Evolutionary conservation across 2,329 filamentous ascomycete genomes (phyloP), one percentile per base, ranked within the genome.

Genomic region (Trichoderma atroviride): DNA sequence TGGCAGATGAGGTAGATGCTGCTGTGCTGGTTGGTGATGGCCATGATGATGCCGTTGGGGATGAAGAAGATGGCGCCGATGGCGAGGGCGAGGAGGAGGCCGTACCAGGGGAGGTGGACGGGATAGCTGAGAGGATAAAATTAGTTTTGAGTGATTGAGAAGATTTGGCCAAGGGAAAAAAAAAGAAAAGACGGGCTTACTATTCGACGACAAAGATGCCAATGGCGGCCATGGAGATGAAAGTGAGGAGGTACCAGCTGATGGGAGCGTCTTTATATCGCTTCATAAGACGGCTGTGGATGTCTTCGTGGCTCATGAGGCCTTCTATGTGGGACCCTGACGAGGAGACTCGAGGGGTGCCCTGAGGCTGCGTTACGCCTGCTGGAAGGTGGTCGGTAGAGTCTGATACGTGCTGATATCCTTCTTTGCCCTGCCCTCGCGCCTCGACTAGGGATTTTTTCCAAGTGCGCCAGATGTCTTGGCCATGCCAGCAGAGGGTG

Each of bases 41-140:
- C 93, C 92, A 96, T 96, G 75, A 97, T 92, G 77, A 96, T 96
- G 71, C 93, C 93, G 72, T 96, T 95, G 13, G 93, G 93, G 70
- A 97, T 93, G 81, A 96, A 96, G 71, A 96, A 91, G 67, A 95
- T 79, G 24, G 90, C 89, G 71, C 92, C 93, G 66, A 96, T 93
- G 31, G 84, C 87, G 2, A 97, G 85, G 1, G 93, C 92, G 6
- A 97, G 85, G 19, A 96, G 83, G 3, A 97, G 84, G 4, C 93
- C 93, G 75, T 96, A 96, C 91, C 93, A 96, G 0, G 93, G 93
- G 1, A 96, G 83, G 76, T 94, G 90, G 57, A 96, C 86, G 0
- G 92, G 92, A 76, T 92, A 93, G 76, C 89, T 91, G 71, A 47
- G 16, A 37, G 2, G 1, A 22, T 6, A 75, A 74, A 6, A 27